Evolutionary conservation across 768 basidiomycete species (phyloP).

Genomic region (Suillus americanus): DNA sequence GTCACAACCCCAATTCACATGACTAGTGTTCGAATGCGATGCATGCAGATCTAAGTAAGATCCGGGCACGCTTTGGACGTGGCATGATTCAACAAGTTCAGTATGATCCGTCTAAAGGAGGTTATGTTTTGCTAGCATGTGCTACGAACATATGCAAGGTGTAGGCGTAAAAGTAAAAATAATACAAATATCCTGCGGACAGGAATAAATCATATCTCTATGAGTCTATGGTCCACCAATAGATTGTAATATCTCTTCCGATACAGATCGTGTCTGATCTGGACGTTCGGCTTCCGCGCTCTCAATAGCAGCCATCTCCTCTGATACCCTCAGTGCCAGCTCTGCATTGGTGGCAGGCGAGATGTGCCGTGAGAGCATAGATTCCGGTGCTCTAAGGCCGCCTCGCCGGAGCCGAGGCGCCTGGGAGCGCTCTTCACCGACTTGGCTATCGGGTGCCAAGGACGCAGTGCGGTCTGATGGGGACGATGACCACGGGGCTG

Average conservation of each 20-base stretch:
- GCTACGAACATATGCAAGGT: background rate
- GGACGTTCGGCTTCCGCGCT: background rate
- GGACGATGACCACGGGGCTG: slow-evolving; percentile 20
- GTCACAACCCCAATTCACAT: background rate
- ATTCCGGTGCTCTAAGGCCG: slow-evolving; percentile 65
- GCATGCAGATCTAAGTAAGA: background rate
- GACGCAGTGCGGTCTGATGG: slow-evolving; percentile 18
- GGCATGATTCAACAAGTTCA: slow-evolving; percentile 10
- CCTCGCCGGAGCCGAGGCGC: slow-evolving; percentile 63
- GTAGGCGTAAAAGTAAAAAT: slow-evolving; percentile 3
- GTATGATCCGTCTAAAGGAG: background rate
- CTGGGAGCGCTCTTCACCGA: slow-evolving; percentile 35
- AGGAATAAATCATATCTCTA: slow-evolving; percentile 9
- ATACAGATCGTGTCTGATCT: slow-evolving; percentile 12
- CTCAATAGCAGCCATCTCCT: slow-evolving; percentile 13
- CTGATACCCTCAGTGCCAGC: slow-evolving; percentile 1
- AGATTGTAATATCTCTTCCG: slow-evolving; percentile 18
- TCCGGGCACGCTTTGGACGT: background rate
- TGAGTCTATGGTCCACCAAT: slow-evolving; percentile 13
- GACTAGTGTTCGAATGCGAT: background rate
- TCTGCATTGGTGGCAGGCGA: slow-evolving; percentile 32
- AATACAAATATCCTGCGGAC: slow-evolving; percentile 8
- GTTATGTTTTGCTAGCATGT: slow-evolving; percentile 1
- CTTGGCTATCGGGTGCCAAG: slow-evolving; percentile 26
- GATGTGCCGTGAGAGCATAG: slow-evolving; percentile 47